Percentiles rank a stretch among this genome's conserved stretches.
Conservation (phyloP, 163 green algal species). For the Chloromonas sp. region DNA sequence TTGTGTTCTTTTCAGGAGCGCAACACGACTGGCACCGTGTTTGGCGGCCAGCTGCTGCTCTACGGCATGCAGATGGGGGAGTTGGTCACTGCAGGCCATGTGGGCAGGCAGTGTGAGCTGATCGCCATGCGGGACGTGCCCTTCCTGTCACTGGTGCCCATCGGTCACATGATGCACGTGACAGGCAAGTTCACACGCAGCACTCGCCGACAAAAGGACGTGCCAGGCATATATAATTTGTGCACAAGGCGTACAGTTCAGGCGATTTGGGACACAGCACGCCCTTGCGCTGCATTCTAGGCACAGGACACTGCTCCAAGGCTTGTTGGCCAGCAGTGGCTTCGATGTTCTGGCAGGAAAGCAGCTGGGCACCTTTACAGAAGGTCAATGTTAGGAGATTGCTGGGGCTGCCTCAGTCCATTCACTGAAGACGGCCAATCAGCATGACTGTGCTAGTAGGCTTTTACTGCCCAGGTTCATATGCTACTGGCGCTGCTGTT, state of each 20-base stretch:
- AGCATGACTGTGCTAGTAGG: too few species aligned
- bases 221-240: background rate
- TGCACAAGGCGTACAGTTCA: too few species aligned
- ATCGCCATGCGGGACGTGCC: conserved; percentile 2
- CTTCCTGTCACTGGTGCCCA: background rate
- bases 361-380: background rate
- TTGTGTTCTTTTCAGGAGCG: background rate
- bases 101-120: background rate
- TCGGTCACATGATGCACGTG: background rate
- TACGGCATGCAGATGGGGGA: background rate
- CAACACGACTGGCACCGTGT: conserved; percentile 7
- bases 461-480: too few species aligned
- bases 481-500: too few species aligned
- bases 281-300: background rate
- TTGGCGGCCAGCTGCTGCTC: conserved; percentile 8
- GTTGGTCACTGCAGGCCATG: background rate
- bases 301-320: background rate
- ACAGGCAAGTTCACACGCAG: background rate
- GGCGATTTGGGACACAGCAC: too few species aligned
- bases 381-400: background rate
- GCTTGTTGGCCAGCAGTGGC: background rate
- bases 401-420: too few species aligned
- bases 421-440: too few species aligned
- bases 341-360: background rate
- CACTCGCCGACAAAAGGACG: background rate